Conservation (phyloP, 176 grass and related monocot species). For the Panicum miliaceum region DNA sequence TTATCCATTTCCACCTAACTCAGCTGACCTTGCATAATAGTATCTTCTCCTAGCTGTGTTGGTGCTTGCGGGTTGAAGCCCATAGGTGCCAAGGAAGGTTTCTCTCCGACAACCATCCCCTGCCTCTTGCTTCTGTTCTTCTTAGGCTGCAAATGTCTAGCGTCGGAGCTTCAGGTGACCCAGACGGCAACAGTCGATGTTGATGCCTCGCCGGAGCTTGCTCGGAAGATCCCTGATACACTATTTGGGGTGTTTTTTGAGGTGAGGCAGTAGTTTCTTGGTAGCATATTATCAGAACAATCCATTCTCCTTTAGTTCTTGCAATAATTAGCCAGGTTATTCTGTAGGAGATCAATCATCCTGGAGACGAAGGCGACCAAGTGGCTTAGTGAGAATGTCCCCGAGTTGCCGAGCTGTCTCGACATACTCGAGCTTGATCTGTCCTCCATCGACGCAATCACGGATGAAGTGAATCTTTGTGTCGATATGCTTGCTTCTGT, state of each 20-base stretch:
- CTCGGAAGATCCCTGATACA: conserved; percentile 59
- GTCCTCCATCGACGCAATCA: too few relatives aligned
- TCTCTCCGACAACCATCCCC: not conserved
- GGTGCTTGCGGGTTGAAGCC: not conserved
- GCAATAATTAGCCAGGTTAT: not conserved
- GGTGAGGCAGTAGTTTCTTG: conserved; percentile 45
- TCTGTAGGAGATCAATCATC: conserved; percentile 4
- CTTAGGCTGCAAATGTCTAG: conserved; percentile 33
- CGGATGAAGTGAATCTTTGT: too few relatives aligned
- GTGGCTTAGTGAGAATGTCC: too few relatives aligned
- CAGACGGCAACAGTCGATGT: conserved; percentile 53
- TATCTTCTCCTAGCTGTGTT: not conserved
- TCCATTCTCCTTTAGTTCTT: not conserved
- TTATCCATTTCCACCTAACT: not conserved
- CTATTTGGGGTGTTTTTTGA: conserved; percentile 91
- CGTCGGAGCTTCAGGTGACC: conserved; percentile 31
- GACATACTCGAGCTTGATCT: too few relatives aligned
- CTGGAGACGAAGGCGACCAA: too few relatives aligned
- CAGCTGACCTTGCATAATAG: not conserved
- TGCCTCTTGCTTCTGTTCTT: conserved; percentile 30
- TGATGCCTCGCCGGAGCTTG: conserved; percentile 55
- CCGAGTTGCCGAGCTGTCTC: too few relatives aligned
- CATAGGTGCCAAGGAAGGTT: not conserved
- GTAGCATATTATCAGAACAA: not conserved
- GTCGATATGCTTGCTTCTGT: too few relatives aligned